Percentiles rank a stretch among this genome's conserved stretches.
phyloP scores from a whole-genome alignment of 1,139 yeast species.

The Sugiyamaella sp. region DNA sequence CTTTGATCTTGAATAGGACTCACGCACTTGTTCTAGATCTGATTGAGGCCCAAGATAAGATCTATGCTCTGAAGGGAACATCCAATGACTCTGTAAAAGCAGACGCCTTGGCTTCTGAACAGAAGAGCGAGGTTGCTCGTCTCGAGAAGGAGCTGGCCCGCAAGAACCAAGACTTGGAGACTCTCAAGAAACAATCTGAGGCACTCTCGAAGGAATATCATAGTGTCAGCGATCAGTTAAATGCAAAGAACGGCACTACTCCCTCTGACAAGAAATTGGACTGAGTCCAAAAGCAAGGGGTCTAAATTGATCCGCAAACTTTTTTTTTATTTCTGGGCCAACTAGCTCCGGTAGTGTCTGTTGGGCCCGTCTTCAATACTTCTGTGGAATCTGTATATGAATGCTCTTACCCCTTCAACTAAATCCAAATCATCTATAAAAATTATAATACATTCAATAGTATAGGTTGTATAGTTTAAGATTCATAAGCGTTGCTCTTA shows the following conservation, averaged over 20 bases:
- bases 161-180: slow-evolving; percentile 64
- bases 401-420: background rate
- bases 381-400: slow-evolving; percentile 12
- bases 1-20: slow-evolving; percentile 85
- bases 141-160: slow-evolving; percentile 60
- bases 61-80: slow-evolving; percentile 31
- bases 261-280: slow-evolving; percentile 40
- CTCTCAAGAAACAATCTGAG: slow-evolving; percentile 71
- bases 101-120: slow-evolving; percentile 32
- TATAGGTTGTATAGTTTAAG: background rate
- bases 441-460: background rate
- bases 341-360: too few relatives aligned
- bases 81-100: slow-evolving; percentile 37
- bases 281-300: slow-evolving; percentile 26
- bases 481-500: slow-evolving; percentile 78
- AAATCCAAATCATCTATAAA: background rate
- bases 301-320: too few relatives aligned
- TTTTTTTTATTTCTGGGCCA: too few relatives aligned
- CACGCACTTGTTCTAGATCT: slow-evolving; percentile 79
- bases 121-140: slow-evolving; percentile 46
- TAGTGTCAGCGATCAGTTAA: slow-evolving; percentile 48
- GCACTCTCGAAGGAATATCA: slow-evolving; percentile 68
- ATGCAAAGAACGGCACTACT: slow-evolving; percentile 32
- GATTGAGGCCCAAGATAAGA: slow-evolving; percentile 59
- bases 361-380: too few relatives aligned